Conservation (phyloP, 2,329 filamentous ascomycete species). For the Lanzia echinophila region DNA sequence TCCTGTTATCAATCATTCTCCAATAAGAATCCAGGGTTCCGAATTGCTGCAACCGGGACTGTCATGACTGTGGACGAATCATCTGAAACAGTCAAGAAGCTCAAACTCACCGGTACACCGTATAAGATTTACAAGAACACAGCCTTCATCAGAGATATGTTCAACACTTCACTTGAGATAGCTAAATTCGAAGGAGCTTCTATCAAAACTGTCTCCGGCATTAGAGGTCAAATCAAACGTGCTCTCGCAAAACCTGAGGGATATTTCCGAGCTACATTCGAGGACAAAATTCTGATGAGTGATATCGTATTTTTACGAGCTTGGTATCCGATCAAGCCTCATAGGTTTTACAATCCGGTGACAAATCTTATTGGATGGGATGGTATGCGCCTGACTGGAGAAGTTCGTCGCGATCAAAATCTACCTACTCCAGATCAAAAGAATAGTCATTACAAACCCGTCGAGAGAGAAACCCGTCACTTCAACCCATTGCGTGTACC, state of each 20-base stretch:
- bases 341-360: slow-evolving; percentile 94
- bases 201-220: slow-evolving; percentile 91
- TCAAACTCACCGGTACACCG: slow-evolving; percentile 87
- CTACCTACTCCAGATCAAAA: slow-evolving; percentile 72
- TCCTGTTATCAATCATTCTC: slow-evolving; percentile 88
- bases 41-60: slow-evolving; percentile 89
- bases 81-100: slow-evolving; percentile 97
- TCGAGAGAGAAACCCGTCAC: slow-evolving; percentile 61
- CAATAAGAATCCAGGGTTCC: slow-evolving; percentile 78
- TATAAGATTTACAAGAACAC: slow-evolving; percentile 99
- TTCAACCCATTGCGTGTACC: slow-evolving; percentile 74
- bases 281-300: slow-evolving; percentile 95
- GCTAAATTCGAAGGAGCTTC: slow-evolving; percentile 96
- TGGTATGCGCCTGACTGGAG: slow-evolving; percentile 87
- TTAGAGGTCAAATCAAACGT: slow-evolving; percentile 95
- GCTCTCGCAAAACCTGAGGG: slow-evolving; percentile 90
- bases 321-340: slow-evolving; percentile 94
- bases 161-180: slow-evolving; percentile 84
- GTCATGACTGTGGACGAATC: slow-evolving; percentile 92
- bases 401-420: slow-evolving; percentile 72
- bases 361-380: slow-evolving; percentile 89
- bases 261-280: slow-evolving; percentile 93
- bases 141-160: slow-evolving; percentile 98
- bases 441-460: slow-evolving; percentile 75
- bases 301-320: slow-evolving; percentile 95